A percentile compares a stretch with the other conserved stretches of the same genome.
Conservation (phyloP, 768 basidiomycete species). For the Boletus sp. region DNA sequence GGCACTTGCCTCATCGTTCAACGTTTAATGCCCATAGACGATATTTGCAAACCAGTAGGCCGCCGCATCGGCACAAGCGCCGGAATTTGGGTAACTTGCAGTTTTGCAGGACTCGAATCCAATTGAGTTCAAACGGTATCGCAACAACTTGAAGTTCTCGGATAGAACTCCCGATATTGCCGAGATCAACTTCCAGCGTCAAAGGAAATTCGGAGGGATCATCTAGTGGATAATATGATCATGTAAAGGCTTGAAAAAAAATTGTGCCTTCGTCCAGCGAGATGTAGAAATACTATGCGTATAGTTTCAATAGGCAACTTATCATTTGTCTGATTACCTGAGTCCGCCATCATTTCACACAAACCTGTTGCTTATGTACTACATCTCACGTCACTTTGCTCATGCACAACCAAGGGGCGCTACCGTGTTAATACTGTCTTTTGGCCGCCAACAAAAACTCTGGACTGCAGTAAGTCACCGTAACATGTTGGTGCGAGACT, state of each 20-base stretch:
- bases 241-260: background rate
- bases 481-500: background rate
- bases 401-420: slow-evolving; percentile 16
- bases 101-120: background rate
- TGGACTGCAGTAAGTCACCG: slow-evolving; percentile 15
- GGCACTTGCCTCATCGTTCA: background rate
- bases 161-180: background rate
- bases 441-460: slow-evolving; percentile 1
- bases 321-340: too few species aligned
- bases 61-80: background rate
- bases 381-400: slow-evolving; percentile 22
- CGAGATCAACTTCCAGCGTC: background rate
- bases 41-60: background rate
- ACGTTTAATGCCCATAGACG: background rate
- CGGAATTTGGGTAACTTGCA: background rate
- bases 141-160: background rate
- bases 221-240: background rate
- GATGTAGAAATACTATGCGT: background rate
- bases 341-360: too few species aligned
- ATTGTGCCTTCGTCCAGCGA: background rate
- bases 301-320: too few species aligned
- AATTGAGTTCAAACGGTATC: background rate
- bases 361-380: background rate
- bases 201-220: background rate
- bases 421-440: slow-evolving; percentile 5